phyloP scores from a whole-genome alignment of 495 filamentous ascomycete genomes.

The Neurospora pannonica region DNA sequence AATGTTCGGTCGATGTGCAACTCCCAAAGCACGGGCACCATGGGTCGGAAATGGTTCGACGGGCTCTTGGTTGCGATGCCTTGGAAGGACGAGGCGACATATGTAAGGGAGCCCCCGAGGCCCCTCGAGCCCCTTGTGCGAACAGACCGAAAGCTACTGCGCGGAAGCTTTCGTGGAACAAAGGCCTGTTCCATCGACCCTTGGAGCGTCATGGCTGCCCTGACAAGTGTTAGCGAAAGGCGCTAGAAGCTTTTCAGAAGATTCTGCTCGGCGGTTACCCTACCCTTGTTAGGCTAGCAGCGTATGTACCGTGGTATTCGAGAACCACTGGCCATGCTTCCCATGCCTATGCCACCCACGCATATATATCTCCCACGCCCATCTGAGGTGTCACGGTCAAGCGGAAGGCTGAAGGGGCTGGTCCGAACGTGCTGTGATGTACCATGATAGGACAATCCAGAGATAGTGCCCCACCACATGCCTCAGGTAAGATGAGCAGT shows the following conservation, averaged over 20 bases:
- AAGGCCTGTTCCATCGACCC: neutral
- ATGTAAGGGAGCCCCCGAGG: neutral
- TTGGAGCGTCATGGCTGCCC: neutral
- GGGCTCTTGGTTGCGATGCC: neutral
- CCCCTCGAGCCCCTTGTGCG: neutral
- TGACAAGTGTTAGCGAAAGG: constrained; percentile 2
- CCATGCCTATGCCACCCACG: neutral
- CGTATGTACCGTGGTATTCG: neutral
- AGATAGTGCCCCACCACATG: neutral
- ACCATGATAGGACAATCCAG: neutral
- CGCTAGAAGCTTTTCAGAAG: constrained; percentile 15
- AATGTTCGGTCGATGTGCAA: neutral
- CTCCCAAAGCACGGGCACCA: neutral
- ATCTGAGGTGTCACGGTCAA: neutral
- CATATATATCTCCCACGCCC: neutral
- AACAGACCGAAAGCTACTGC: neutral
- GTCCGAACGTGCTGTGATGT: neutral
- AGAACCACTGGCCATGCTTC: neutral
- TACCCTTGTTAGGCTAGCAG: neutral
- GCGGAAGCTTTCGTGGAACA: neutral
- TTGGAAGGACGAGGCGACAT: neutral
- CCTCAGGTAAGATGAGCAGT: neutral
- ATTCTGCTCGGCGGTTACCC: constrained; percentile 3
- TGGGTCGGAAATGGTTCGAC: neutral
- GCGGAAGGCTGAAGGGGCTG: neutral